Base-by-base conservation (phyloP, 2,329 filamentous ascomycete species). In the Stromatinia cepivora region DNA sequence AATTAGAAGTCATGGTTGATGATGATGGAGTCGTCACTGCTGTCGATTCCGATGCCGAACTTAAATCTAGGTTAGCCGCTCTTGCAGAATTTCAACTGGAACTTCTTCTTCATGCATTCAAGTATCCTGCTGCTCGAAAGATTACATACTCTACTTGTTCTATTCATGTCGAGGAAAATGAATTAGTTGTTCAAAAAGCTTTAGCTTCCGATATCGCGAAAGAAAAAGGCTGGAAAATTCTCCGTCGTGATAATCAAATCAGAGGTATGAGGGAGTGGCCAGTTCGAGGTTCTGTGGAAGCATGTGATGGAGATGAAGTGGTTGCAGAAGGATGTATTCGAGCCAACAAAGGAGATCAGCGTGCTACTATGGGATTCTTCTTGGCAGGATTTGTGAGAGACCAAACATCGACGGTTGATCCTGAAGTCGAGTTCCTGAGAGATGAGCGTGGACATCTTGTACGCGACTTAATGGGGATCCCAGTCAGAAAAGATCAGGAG, bases 71-170 rank as follows among this genome's bases (percentile, higher is more conserved):
- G 4, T 83, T 98, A 20, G 82, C 85, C 20, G 90, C 92, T 6
- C 84, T 99, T 1, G 89, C 94, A 0, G 85, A 86, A 2, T 95
- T 98, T 74, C 95, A 99, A 80, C 85, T 94, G 8, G 87, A 87
- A 36, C 87, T 98, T 15, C 83, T 99, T 3, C 84, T 90, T 59
- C 95, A 97, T 78, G 94, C 95, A 0, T 90, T 98, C 80, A 80
- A 82, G 31, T 99, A 98, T 75, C 90, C 93, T 0, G 83, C 85
- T 1, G 93, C 92, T 0, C 84, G 79, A 17, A 90, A 88, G 73
- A 89, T 98, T 56, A 94, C 92, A 0, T 99, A 98, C 78, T 97
- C 93, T 46, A 98, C 95, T 0, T 99, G 95, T 78, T 98, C 94
- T 0, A 82, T 97, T 3, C 90, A 98, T 78, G 86, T 87, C 0